Evolutionary conservation across 768 basidiomycete species (phyloP), one percentile per base, ranked within the genome.

Genomic region (Suillus tomentosus): DNA sequence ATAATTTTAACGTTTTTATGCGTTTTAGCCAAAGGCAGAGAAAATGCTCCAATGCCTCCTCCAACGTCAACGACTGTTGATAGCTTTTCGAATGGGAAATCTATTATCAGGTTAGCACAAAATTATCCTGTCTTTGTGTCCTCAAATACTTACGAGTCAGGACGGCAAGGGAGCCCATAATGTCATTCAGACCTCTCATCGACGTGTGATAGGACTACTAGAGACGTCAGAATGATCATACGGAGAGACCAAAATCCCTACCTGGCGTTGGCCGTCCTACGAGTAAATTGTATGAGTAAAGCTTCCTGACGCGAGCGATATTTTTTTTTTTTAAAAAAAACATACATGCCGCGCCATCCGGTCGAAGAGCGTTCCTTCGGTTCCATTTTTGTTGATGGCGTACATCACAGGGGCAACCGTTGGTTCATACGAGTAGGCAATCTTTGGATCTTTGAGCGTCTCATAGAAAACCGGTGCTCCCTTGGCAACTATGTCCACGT

Each of bases 41-140:
- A 68, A 43, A 73, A 71, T 14, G 71, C 65, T 6, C 78, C 78
- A 14, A 76, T 69, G 3, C 77, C 72, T 48, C 77, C 77, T 10
- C 77, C 78, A 7, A 79, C 69, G 56, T 79, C 78, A 27, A 77
- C 74, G 11, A 78, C 61, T 10, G 70, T 70, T 0, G 75, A 70
- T 50, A 70, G 68, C 27, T 66, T 37, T 37, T 10, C 36, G 36
- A 37, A 37, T 8, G 36, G 36, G 36, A 37, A 37, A 37, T 37
- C 36, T 37, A 37, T 37, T 37, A 37, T 37, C 36, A 37, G 36
- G 36, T 37, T 37, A 37, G 10, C 36, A 37, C 10, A 37, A 10
- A 37, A 10, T 37, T 10, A 10, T 37, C 10, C 10, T 6, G 36
- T 37, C 9, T 10, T 37, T 37, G 36, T 10, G 10, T 37, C 0